Percentiles rank a stretch among this genome's conserved stretches.
Conservation (phyloP, 768 basidiomycete species). For the Suillus occidentalis region DNA sequence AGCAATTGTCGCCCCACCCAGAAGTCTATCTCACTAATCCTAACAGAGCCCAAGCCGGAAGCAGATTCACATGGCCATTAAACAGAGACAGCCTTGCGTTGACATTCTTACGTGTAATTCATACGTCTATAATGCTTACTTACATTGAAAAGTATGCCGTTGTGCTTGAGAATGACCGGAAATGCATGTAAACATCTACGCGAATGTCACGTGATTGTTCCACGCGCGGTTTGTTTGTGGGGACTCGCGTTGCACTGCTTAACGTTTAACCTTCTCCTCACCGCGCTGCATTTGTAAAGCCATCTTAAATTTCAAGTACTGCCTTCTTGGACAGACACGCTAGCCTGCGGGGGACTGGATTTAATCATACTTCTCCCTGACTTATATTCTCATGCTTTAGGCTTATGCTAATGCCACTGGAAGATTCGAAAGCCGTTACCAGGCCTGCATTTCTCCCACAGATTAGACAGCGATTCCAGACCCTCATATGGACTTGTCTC, state of each 20-base stretch:
- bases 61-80: slow-evolving; percentile 77
- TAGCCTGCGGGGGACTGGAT: slow-evolving; percentile 5
- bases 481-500: slow-evolving; percentile 80
- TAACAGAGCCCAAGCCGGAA: slow-evolving; percentile 68
- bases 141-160: slow-evolving; percentile 2
- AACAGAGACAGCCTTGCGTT: slow-evolving; percentile 13
- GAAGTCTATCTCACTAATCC: slow-evolving; percentile 18
- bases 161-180: neutral
- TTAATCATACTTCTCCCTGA: slow-evolving; percentile 17
- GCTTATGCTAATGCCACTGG: slow-evolving; percentile 54
- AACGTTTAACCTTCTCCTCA: slow-evolving; percentile 15
- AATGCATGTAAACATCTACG: neutral
- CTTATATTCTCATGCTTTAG: slow-evolving; percentile 33
- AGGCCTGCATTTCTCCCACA: slow-evolving; percentile 48
- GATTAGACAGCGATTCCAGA: slow-evolving; percentile 67
- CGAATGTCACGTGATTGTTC: slow-evolving; percentile 31
- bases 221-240: slow-evolving; percentile 22
- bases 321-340: slow-evolving; percentile 12
- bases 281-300: slow-evolving; percentile 19
- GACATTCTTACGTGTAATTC: slow-evolving; percentile 16
- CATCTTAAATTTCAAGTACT: slow-evolving; percentile 1
- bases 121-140: slow-evolving; percentile 10
- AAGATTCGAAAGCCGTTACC: slow-evolving; percentile 36
- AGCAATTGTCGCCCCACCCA: slow-evolving; percentile 29
- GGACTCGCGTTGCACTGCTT: slow-evolving; percentile 13